A percentile compares a stretch with the other conserved stretches of the same genome.
These are phyloP conservation scores for Fusarium sp. DNA, from an alignment of 2,329 filamentous ascomycete species.

Conservation along the genomic window DNA sequence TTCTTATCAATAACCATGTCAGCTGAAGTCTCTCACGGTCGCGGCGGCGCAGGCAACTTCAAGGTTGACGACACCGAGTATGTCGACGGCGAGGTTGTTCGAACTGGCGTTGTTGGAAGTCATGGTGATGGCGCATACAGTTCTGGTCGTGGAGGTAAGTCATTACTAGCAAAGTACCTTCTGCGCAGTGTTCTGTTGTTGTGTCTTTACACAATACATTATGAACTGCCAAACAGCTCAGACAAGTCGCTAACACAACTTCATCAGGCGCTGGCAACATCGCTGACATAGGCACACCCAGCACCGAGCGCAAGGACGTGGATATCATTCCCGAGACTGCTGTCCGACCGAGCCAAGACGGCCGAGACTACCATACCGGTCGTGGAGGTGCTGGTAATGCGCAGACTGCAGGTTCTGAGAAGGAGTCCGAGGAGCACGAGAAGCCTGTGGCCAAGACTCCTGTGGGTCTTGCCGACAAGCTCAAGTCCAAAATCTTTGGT, in stretches of 20 bases:
- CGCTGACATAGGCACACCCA: slow-evolving; percentile 58
- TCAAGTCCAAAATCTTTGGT: slow-evolving; percentile 66
- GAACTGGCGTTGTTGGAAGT: slow-evolving; percentile 64
- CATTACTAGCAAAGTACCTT: not conserved
- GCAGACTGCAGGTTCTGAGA: slow-evolving; percentile 53
- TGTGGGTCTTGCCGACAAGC: slow-evolving; percentile 65
- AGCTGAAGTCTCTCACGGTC: slow-evolving; percentile 68
- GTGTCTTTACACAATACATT: not conserved
- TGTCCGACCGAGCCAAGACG: slow-evolving; percentile 60
- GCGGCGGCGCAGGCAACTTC: slow-evolving; percentile 73
- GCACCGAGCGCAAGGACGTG: slow-evolving; percentile 59
- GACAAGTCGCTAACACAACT: slow-evolving; percentile 12
- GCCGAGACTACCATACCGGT: slow-evolving; percentile 66
- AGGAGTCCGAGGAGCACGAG: slow-evolving; percentile 47
- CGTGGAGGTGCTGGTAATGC: slow-evolving; percentile 71
- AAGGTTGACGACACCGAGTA: slow-evolving; percentile 68
- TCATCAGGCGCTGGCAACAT: slow-evolving; percentile 68
- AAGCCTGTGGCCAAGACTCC: slow-evolving; percentile 48
- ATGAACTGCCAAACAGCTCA: not conserved
- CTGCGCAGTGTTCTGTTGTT: not conserved
- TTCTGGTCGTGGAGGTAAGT: slow-evolving; percentile 68
- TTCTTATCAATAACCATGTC: slow-evolving; percentile 46
- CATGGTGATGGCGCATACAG: slow-evolving; percentile 70
- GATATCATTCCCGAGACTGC: slow-evolving; percentile 66
- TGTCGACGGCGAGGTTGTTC: slow-evolving; percentile 71